Conservation (phyloP, 306 rosid species). For the Clitoria ternatea region DNA sequence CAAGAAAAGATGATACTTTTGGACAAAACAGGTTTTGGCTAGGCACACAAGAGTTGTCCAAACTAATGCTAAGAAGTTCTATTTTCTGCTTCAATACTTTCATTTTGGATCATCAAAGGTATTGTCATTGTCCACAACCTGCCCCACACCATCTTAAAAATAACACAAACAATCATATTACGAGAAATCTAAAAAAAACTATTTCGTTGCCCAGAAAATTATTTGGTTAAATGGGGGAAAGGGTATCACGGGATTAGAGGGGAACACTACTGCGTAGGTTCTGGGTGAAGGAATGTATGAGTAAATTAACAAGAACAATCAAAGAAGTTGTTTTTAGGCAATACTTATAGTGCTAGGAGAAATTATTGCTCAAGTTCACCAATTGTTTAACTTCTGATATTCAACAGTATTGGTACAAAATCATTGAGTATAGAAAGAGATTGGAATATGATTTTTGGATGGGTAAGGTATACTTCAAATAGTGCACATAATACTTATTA, state of each 20-base stretch:
- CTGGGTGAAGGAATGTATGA: too few species aligned
- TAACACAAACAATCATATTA: neutral
- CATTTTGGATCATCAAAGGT: constrained; percentile 32
- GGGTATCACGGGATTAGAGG: neutral
- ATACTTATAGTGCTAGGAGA: too few species aligned
- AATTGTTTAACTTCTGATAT: too few species aligned
- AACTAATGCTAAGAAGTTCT: constrained; percentile 59
- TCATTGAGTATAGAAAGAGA: too few species aligned
- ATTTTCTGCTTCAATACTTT: constrained; percentile 54
- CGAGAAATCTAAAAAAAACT: constrained; percentile 2
- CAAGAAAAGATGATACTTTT: constrained; percentile 43
- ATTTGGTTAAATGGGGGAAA: neutral
- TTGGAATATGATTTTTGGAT: too few species aligned
- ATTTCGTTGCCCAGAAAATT: constrained; percentile 13
- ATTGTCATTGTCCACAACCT: constrained; percentile 31
- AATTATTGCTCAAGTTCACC: too few species aligned
- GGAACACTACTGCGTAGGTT: constrained; percentile 3
- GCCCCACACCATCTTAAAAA: constrained; percentile 35
- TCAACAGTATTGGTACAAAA: too few species aligned
- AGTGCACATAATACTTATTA: too few species aligned
- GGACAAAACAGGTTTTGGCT: constrained; percentile 67
- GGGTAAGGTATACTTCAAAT: too few species aligned
- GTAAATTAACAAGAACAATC: too few species aligned
- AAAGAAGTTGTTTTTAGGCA: too few species aligned
- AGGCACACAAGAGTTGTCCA: constrained; percentile 52